phyloP scores from a whole-genome alignment of 208 protist genomes.

The Trypanosoma caninum region DNA sequence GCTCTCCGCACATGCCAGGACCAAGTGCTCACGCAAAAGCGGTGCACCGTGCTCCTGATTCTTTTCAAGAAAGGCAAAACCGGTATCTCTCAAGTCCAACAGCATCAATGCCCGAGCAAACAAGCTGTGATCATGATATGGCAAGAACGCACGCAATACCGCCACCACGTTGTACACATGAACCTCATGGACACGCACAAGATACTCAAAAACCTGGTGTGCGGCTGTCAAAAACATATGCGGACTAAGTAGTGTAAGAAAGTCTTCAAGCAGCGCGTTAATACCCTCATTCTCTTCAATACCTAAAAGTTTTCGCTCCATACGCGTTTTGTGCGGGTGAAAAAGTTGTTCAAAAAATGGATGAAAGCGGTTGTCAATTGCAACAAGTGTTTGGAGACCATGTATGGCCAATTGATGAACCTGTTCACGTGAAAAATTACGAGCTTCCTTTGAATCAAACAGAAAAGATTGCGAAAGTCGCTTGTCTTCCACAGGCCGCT shows the following conservation, averaged over 20 bases:
- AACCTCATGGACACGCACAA: slow-evolving; percentile 81
- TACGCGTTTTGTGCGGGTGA: slow-evolving; percentile 43
- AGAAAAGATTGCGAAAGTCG: slow-evolving; percentile 75
- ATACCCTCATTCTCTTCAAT: slow-evolving; percentile 34
- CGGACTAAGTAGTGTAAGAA: slow-evolving; percentile 76
- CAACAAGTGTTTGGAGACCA: slow-evolving; percentile 67
- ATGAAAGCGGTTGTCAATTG: slow-evolving; percentile 82
- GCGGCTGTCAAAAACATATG: slow-evolving; percentile 81
- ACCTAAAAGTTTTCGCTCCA: slow-evolving; percentile 64
- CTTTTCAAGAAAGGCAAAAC: slow-evolving; percentile 71
- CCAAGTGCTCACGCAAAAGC: slow-evolving; percentile 67
- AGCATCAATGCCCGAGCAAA: slow-evolving; percentile 74
- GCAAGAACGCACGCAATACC: slow-evolving; percentile 73
- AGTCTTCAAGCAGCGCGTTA: slow-evolving; percentile 48
- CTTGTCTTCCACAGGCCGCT: slow-evolving; percentile 56
- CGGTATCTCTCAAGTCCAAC: slow-evolving; percentile 83
- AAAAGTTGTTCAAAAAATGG: slow-evolving; percentile 71
- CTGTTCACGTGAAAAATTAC: slow-evolving; percentile 80
- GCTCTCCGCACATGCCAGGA: slow-evolving; percentile 70
- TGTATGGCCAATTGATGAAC: slow-evolving; percentile 73
- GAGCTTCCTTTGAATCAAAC: slow-evolving; percentile 66
- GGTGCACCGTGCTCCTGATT: slow-evolving; percentile 80
- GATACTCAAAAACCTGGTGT: slow-evolving; percentile 86
- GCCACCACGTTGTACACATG: slow-evolving; percentile 77
- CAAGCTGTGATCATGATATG: slow-evolving; percentile 86